These are phyloP conservation scores for Quercus tomentella DNA, from an alignment of 331 rosid species.

Conservation along the genomic window DNA sequence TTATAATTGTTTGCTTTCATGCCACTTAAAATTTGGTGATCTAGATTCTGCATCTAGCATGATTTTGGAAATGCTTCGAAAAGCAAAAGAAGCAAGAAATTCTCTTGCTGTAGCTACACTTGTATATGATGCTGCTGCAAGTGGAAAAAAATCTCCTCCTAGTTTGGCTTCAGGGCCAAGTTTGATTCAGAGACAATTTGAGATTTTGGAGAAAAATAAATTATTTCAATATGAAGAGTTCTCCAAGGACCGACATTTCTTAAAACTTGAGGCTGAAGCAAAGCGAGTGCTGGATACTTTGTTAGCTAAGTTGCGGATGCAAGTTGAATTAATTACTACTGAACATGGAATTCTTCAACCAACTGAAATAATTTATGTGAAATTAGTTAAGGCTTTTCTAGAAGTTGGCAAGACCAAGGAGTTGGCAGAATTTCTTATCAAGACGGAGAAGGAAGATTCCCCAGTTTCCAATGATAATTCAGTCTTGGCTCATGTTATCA, in stretches of 20 bases:
- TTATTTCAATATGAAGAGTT: conserved; percentile 42
- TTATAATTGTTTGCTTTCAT: conserved; percentile 65
- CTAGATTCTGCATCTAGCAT: conserved; percentile 68
- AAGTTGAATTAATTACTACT: conserved; percentile 56
- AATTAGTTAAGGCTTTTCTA: conserved; percentile 72
- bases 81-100: conserved; percentile 63
- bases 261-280: conserved; percentile 52
- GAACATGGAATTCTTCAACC: conserved; percentile 74
- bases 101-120: conserved; percentile 61
- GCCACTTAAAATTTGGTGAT: conserved; percentile 86
- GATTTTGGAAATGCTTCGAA: conserved; percentile 83
- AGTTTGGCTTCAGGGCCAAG: conserved; percentile 23
- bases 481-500: conserved; percentile 67
- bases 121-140: conserved; percentile 25
- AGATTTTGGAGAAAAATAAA: conserved; percentile 19
- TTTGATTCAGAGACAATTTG: conserved; percentile 20
- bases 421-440: conserved; percentile 70
- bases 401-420: conserved; percentile 76
- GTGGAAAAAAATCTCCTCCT: conserved; percentile 22
- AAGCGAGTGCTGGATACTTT: conserved; percentile 47
- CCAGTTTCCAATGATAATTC: conserved; percentile 74
- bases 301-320: conserved; percentile 64
- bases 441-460: conserved; percentile 63
- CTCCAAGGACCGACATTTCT: conserved; percentile 45
- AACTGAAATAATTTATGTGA: conserved; percentile 65